Base-by-base conservation (phyloP, 345 rosid species). In the Syzygium oleosum region DNA sequence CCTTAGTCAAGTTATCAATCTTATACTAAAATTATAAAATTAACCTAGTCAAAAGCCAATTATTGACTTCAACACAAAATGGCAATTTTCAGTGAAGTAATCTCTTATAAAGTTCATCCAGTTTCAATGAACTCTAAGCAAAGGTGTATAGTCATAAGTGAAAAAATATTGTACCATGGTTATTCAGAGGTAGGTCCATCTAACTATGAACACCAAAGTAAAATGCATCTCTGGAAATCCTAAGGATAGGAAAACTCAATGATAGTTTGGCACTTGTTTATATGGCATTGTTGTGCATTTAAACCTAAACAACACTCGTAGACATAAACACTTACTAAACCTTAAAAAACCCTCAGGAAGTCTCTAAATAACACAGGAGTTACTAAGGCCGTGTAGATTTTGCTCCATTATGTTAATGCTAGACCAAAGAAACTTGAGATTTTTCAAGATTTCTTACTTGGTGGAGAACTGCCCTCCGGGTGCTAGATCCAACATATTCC, bases 391-490 rank as follows among this genome's bases (percentile, higher is more conserved):
- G 31, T 65, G 41, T 29, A 65, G 78, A 65, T 12, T 65, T 29
- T 65, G 41, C 43, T 65, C 78, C 78, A 65, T 65, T 31, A 65
- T 65, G 80, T 17, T 68, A 34, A 68, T 17, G 80, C 25, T 17
- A 68, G 46, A 17, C 80, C 80, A 68, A 68, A 34, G 46, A 68
- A 68, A 68, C 58, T 52, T 84, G 27, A 65, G 34, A 52, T 25
- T 31, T 11, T 13, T 63, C 54, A 29, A 65, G 73, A 79, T 46
- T 85, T 84, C 93, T 87, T 89, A 98, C 99, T 92, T 94, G 93
- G 92, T 97, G 94, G 87, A 98, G 91, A 23, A 95, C 90, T 86
- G 43, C 91, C 91, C 98, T 91, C 91, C 99, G 92, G 85, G 95
- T 94, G 86, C 58, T 89, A 15, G 91, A 88, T 52, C 98, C 99